Conservation (phyloP, 2,329 filamentous ascomycete species). For the Calonectria naviculata region DNA sequence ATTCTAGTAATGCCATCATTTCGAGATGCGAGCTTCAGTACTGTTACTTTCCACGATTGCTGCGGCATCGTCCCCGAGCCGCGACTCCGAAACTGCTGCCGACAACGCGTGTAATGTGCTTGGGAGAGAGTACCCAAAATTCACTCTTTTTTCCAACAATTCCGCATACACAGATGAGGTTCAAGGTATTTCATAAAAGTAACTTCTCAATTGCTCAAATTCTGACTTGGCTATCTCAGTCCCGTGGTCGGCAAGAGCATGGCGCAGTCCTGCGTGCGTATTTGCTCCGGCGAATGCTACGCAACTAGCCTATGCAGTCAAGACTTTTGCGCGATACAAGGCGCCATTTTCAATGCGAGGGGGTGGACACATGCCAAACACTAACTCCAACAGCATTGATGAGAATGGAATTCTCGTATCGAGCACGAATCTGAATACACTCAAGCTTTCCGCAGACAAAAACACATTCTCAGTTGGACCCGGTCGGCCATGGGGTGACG, state of each 20-base stretch:
- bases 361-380: neutral
- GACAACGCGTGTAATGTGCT: neutral
- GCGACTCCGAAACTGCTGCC: neutral
- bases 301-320: neutral
- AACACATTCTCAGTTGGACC: neutral
- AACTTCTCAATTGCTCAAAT: no score
- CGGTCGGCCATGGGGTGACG: neutral
- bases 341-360: neutral
- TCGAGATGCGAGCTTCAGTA: neutral
- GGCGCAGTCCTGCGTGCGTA: neutral
- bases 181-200: neutral
- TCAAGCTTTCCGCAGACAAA: neutral
- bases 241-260: neutral
- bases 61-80: neutral
- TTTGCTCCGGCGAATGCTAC: neutral
- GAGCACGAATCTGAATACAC: neutral
- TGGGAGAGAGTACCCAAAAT: neutral
- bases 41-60: neutral
- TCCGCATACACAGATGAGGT: neutral
- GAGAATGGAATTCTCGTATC: neutral
- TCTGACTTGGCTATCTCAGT: neutral
- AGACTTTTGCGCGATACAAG: neutral
- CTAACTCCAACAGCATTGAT: neutral
- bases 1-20: neutral
- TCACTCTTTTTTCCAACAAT: neutral